These are phyloP conservation scores for Capillidium heterosporum DNA, from an alignment of 371 early-diverging fungal genomes.

Conservation along the genomic window DNA sequence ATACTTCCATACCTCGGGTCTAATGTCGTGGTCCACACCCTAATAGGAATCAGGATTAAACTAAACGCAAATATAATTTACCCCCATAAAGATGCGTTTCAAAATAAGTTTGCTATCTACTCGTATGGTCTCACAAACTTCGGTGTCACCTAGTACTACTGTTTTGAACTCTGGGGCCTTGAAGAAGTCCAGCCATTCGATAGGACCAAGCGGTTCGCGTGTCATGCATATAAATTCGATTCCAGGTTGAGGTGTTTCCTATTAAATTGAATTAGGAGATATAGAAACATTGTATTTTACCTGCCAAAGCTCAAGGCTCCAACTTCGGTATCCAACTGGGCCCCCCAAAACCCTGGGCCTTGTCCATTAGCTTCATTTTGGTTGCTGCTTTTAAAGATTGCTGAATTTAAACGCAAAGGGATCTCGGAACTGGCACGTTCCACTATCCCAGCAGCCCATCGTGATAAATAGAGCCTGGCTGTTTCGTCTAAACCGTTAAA, in stretches of 20 bases:
- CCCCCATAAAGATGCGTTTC: constrained; percentile 42
- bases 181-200: constrained; percentile 57
- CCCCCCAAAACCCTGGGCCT: background rate
- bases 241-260: constrained; percentile 13
- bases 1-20: constrained; percentile 80
- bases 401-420: background rate
- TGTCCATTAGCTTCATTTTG: background rate
- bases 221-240: constrained; percentile 12
- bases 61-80: constrained; percentile 1
- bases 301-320: constrained; percentile 43
- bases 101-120: constrained; percentile 28
- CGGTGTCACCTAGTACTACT: background rate
- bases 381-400: background rate
- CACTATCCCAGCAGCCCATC: constrained; percentile 4
- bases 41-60: constrained; percentile 1
- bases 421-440: background rate
- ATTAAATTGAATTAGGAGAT: background rate
- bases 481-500: constrained; percentile 1
- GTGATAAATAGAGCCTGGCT: background rate
- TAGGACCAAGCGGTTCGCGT: constrained; percentile 43
- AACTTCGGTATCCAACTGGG: constrained; percentile 23
- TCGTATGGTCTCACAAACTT: constrained; percentile 11
- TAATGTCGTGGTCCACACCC: constrained; percentile 62
- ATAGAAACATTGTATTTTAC: constrained; percentile 11
- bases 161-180: constrained; percentile 35